phyloP scores from a whole-genome alignment of 805 yeast species.

The Suhomyces prunicola region DNA sequence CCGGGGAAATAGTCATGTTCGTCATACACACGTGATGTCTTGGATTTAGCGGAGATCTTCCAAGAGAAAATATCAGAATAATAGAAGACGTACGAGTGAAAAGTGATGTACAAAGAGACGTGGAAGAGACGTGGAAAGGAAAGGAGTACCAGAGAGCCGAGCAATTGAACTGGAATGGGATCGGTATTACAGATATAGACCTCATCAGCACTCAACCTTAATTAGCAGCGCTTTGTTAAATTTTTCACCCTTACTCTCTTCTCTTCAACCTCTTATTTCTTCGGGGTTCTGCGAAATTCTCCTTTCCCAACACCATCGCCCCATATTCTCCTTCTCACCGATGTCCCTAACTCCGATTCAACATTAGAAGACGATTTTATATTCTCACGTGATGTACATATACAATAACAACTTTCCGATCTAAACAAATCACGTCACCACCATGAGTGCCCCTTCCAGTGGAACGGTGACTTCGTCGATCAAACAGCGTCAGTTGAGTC shows the following conservation, averaged over 20 bases:
- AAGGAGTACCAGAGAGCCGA: not conserved
- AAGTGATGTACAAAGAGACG: not conserved
- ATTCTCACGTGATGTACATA: not conserved
- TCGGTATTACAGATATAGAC: no score
- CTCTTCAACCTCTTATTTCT: not conserved
- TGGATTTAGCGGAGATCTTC: not conserved
- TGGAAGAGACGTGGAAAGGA: not conserved
- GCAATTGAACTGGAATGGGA: not conserved
- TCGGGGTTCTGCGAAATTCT: not conserved
- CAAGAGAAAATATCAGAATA: not conserved
- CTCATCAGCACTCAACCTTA: not conserved
- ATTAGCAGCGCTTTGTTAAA: not conserved
- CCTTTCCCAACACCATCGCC: not conserved
- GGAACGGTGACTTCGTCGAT: conserved; percentile 7
- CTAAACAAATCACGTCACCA: not conserved
- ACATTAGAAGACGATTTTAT: not conserved
- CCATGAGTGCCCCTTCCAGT: conserved; percentile 4
- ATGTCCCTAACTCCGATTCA: not conserved
- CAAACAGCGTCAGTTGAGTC: conserved; percentile 47
- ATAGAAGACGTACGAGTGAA: not conserved
- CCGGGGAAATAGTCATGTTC: not conserved
- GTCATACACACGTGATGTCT: not conserved
- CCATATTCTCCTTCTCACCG: not conserved
- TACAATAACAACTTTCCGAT: not conserved
- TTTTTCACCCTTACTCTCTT: no score